Evolutionary conservation across 257 asterid species (phyloP).

Genomic region (Cordia subcordata): DNA sequence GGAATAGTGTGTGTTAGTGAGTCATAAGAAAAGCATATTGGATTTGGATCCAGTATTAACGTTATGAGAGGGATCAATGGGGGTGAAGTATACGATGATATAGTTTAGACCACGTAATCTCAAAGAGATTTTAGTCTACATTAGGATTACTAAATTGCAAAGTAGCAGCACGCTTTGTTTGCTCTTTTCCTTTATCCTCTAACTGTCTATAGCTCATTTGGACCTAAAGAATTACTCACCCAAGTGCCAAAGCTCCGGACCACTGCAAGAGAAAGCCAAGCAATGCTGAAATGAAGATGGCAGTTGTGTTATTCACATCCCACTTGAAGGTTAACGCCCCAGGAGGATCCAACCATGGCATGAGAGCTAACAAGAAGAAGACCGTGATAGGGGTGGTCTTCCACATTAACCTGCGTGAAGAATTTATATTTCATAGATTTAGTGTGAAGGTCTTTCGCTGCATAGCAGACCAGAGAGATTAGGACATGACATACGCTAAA

Average conservation of each 20-base stretch:
- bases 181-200: too few species aligned
- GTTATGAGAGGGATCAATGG: too few species aligned
- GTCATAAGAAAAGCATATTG: neutral
- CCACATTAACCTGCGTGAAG: constrained; percentile 78
- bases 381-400: constrained; percentile 71
- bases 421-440: neutral
- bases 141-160: too few species aligned
- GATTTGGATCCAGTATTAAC: too few species aligned
- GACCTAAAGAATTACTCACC: constrained; percentile 43
- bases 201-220: too few species aligned
- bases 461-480: neutral
- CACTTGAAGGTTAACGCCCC: constrained; percentile 65
- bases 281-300: constrained; percentile 62
- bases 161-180: too few species aligned
- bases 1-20: neutral
- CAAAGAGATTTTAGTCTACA: too few species aligned
- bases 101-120: too few species aligned
- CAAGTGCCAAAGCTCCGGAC: constrained; percentile 96
- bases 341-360: constrained; percentile 89
- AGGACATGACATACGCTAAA: constrained; percentile 53
- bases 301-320: constrained; percentile 40
- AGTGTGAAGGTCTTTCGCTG: neutral
- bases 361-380: constrained; percentile 64
- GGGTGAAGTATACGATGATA: too few species aligned
- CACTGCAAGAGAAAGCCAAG: constrained; percentile 88